These are phyloP conservation scores for Saccharomycopsis fermentans DNA, from an alignment of 805 yeast species.

Conservation along the genomic window DNA sequence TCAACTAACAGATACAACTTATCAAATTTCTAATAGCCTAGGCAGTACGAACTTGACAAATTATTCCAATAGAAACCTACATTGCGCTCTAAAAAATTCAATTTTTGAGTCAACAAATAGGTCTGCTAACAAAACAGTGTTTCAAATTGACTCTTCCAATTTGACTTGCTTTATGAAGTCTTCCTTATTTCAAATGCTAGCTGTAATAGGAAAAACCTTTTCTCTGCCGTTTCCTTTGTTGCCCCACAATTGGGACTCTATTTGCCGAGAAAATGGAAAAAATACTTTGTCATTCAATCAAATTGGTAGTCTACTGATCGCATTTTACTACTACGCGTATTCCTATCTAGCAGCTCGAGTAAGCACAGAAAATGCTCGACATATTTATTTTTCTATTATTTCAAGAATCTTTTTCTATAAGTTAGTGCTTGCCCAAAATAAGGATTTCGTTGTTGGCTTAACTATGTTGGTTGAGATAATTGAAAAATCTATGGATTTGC, in stretches of 20 bases:
- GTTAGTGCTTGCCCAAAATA: neutral
- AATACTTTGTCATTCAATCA: neutral
- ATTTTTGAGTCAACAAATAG: too few relatives aligned
- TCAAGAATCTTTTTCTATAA: neutral
- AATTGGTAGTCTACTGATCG: neutral
- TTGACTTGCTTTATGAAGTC: neutral
- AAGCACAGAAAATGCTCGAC: neutral
- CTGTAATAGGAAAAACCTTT: neutral
- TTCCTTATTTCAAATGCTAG: neutral
- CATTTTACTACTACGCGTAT: neutral
- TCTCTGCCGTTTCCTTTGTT: neutral
- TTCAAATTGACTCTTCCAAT: too few relatives aligned
- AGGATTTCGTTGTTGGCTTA: neutral
- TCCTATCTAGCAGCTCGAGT: neutral
- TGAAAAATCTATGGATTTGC: neutral
- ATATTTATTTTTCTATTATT: neutral
- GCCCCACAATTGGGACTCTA: neutral
- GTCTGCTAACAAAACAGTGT: too few relatives aligned
- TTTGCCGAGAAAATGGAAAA: neutral
- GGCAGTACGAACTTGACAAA: too few relatives aligned
- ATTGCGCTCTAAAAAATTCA: too few relatives aligned
- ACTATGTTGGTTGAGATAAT: neutral
- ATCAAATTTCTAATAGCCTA: too few relatives aligned
- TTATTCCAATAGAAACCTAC: too few relatives aligned
- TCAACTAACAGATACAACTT: too few relatives aligned